phyloP scores from a whole-genome alignment of 306 rosid species.

The Cucurbita maxima region DNA sequence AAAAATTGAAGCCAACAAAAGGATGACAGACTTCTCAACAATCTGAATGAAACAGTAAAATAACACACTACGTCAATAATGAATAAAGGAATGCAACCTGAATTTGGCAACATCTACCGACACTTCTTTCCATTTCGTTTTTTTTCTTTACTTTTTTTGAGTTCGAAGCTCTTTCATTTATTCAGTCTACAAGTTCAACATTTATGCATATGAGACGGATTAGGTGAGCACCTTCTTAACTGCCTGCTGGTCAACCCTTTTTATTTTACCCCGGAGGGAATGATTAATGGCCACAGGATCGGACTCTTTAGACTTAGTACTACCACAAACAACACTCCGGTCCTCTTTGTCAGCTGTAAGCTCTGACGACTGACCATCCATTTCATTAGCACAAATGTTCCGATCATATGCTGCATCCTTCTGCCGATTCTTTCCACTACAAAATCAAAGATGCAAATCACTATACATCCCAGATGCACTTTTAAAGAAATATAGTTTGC shows the following conservation, averaged over 20 bases:
- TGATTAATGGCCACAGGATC: constrained; percentile 30
- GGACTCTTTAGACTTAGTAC: constrained; percentile 37
- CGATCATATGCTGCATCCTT: constrained; percentile 38
- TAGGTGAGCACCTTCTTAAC: constrained; percentile 38
- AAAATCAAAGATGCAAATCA: constrained; percentile 16
- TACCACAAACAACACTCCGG: constrained; percentile 29
- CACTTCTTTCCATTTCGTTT: background rate
- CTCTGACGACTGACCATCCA: constrained; percentile 44
- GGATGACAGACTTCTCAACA: background rate
- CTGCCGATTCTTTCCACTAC: constrained; percentile 51
- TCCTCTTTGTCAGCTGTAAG: constrained; percentile 31
- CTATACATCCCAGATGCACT: background rate
- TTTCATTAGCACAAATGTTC: constrained; percentile 47
- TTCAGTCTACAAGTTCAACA: background rate
- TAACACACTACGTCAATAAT: background rate
- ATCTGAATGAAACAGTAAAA: background rate
- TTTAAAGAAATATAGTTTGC: constrained; percentile 4
- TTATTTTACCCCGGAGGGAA: constrained; percentile 38
- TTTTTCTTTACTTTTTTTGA: background rate
- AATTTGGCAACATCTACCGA: background rate
- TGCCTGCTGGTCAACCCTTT: constrained; percentile 44
- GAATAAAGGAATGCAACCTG: background rate
- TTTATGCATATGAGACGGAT: background rate
- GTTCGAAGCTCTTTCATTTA: background rate
- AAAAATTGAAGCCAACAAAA: background rate